Evolutionary conservation across 1,139 yeast species (phyloP), one percentile per base, ranked within the genome.

Genomic region (Pneumocystis canis): DNA sequence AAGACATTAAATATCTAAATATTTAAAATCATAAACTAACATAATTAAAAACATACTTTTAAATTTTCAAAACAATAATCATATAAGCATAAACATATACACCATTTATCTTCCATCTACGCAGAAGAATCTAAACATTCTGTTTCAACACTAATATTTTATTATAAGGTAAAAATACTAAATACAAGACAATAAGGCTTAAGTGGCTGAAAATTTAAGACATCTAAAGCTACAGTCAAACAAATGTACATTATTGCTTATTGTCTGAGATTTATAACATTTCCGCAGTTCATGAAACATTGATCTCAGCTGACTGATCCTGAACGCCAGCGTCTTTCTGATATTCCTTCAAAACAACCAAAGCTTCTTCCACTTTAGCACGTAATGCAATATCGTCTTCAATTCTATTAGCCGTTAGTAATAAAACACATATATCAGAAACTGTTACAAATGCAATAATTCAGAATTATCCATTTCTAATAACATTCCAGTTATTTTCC

Each of bases 401-500:
- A 73, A 85, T 88, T 39, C 59, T 57, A 57, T 11, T 28, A 35
- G 25, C 14, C 25, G 16, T 47, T 47, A 39, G 28, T 25, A 57
- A 56, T 25, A 39, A 57, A n/a, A 57, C 5, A 39, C n/a, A 39
- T 35, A 35, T 75, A n/a, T 88, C 84, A 39, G 30, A 57, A 57
- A 28, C 1, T 30, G 3, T n/a, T 28, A 57, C 76, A 92, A 82
- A 68, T 87, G 86, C 74, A 90, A 79, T 72, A 94, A 87, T 79
- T 92, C 97, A 73, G 84, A 84, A 78, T 87, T 88, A 74, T 89
- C 95, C 84, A 92, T 85, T 75, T 90, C 97, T 75, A 92, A 84
- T 81, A 92, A 84, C 98, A 92, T 92, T 80, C 97, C 98, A 70
- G 99, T 92, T 75, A 92, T 89, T 82, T 90, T 92, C 79, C 97